phyloP scores from a whole-genome alignment of 1,284 basidiomycete species.

The Leccinum colubrinum region DNA sequence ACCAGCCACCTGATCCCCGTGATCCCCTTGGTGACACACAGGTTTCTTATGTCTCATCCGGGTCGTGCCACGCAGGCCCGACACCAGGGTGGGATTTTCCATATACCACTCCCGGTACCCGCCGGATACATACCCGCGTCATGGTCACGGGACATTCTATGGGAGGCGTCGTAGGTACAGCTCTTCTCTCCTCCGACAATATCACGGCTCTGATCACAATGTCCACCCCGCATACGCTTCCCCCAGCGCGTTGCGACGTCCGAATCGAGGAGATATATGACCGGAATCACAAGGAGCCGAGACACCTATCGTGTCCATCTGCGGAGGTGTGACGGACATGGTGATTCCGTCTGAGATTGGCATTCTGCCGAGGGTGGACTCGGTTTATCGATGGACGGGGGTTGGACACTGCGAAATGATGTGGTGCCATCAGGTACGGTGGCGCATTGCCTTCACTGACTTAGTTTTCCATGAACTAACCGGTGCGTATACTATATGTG shows the following conservation, averaged over 20 bases:
- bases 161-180: conserved; percentile 93
- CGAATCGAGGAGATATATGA: conserved; percentile 77
- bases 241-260: conserved; percentile 86
- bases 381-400: conserved; percentile 65
- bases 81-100: too few species aligned
- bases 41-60: too few species aligned
- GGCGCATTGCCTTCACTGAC: conserved; percentile 62
- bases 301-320: conserved; percentile 81
- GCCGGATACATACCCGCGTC: conserved; percentile 49
- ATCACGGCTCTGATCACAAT: conserved; percentile 90
- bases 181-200: conserved; percentile 59
- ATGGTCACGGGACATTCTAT: conserved; percentile 94
- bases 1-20: too few species aligned
- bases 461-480: too few species aligned
- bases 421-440: conserved; percentile 98
- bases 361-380: conserved; percentile 46
- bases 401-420: conserved; percentile 97
- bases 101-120: conserved; percentile 57
- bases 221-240: conserved; percentile 89
- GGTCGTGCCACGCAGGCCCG: too few species aligned
- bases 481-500: too few species aligned
- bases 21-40: too few species aligned
- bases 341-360: conserved; percentile 94
- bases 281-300: conserved; percentile 41
- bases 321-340: conserved; percentile 90